Evolutionary conservation across 2,329 filamentous ascomycete genomes (phyloP), one percentile per base, ranked within the genome.

Genomic region (Aspergillus tanneri): DNA sequence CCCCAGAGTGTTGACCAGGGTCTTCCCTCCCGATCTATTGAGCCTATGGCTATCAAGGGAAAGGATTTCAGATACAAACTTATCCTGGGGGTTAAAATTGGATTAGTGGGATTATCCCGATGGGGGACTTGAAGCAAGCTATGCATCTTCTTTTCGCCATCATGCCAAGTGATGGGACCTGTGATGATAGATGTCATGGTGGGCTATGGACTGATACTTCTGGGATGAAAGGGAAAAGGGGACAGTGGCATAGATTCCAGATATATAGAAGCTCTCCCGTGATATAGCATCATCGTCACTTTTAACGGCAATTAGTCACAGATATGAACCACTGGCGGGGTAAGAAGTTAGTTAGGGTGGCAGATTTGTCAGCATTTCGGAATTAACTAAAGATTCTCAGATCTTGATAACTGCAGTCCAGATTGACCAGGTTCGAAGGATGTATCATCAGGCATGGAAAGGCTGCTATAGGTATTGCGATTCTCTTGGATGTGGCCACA

Each of bases 1-100:
- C 88, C 88, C 82, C 86, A 87, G 6, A 95, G 54, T 0, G 86
- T 86, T 12, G 85, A 86, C 89, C 89, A 95, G 1, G 87, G 88
- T 16, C 81, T 73, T 2, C 79, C 78, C 16, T 82, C 61, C 2
- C 71, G 67, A 60, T 93, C 88, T 1, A 91, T 69, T 0, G 87
- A 81, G 1, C 89, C 89, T 14, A 95, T 70, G 0, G 87, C 88
- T 11, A 93, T 73, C 6, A 93, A 74, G 1, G 87, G 83, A 0
- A 82, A 84, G 12, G 71, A 70, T 42, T 78, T 74, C 3, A 90
- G 75, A 52, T 87, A 78, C 53, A 76, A 72, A 1, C 76, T 81
- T 18, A 85, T 84, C 12, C 81, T 75, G 4, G 76, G 74, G 0
- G 82, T 82, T 1, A 93, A 76, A 44, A 82, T 82, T 1, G 78